A percentile compares a stretch with the other conserved stretches of the same genome.
These are phyloP conservation scores for Seiridium unicorne DNA, from an alignment of 2,329 filamentous ascomycete genomes.

Conservation along the genomic window DNA sequence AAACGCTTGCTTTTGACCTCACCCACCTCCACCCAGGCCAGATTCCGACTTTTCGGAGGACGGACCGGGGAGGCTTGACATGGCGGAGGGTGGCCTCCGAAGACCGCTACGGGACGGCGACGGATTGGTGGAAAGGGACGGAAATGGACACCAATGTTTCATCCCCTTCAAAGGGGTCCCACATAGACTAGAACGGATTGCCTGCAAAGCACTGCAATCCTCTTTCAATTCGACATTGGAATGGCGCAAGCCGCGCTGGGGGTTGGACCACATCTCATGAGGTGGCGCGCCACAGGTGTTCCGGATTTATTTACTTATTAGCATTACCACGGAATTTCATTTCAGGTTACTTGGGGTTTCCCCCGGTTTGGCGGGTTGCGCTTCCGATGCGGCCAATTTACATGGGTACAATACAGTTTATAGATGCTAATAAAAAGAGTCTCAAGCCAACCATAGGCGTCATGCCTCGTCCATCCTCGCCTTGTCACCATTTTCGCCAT, in stretches of 20 bases:
- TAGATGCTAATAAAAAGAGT: too few relatives aligned
- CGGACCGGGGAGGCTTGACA: neutral
- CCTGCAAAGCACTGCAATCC: neutral
- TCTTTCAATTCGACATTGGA: neutral
- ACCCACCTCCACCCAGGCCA: too few relatives aligned
- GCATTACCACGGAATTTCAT: too few relatives aligned
- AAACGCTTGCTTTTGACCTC: too few relatives aligned
- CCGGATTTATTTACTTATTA: too few relatives aligned
- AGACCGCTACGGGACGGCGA: neutral
- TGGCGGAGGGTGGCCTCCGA: slow-evolving; percentile 3
- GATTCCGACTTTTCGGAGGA: neutral
- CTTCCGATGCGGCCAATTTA: neutral
- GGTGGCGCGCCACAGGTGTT: too few relatives aligned
- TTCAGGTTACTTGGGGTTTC: neutral
- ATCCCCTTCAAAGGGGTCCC: neutral
- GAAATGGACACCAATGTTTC: neutral
- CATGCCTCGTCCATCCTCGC: neutral
- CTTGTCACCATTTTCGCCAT: neutral
- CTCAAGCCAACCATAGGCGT: too few relatives aligned
- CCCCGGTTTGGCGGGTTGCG: neutral
- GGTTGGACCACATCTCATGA: too few relatives aligned
- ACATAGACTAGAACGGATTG: neutral
- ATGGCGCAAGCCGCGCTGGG: too few relatives aligned
- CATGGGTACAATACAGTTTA: too few relatives aligned
- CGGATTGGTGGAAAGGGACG: slow-evolving; percentile 1